Base-by-base conservation (phyloP, 139 green algal genomes). In the Gonium pectorale region DNA sequence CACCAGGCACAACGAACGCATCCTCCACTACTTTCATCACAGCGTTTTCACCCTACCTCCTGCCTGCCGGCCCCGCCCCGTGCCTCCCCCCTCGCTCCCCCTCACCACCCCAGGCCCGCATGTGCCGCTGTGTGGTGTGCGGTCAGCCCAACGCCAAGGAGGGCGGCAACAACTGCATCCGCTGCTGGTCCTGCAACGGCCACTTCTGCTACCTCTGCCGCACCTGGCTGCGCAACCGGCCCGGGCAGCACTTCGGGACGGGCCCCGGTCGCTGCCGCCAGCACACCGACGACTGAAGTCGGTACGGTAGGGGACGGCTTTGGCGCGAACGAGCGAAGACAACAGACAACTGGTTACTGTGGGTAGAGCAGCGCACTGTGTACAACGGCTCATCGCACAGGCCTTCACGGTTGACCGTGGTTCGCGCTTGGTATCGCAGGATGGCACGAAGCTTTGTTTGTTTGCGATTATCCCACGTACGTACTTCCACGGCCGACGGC, bases 161-260 rank as follows among this genome's bases (percentile, higher is more conserved):
- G 72, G 87, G 79, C 0, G 11, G 35, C 27, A 91, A 92, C 77
- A 93, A 92, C 87, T 67, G 84, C 73, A 72, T 92, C 49, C 82
- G 87, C 35, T 87, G 86, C 84, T 85, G 72, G 89, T 70, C 85
- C n/a, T 95, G 93, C 90, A 88, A 69, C 43, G 59, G 51, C n/a
- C 78, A 91, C 83, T 95, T 92, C 84, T 96, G 93, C 87, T 89
- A 89, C 88, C 52, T 73, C 2, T 96, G 93, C 90, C 87, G 89
- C 41, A 27, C 60, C 29, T 83, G 91, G 80, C 88, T 96, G 67
- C 82, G 83, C 3, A 80, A 70, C 29, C 71, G 43, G 24, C 87
- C 85, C 0, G 89, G 90, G 17, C 54, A 62, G 62, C 93, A 96
- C 81, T 96, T 93, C 83, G 59, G 75, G 29, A 35, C 75, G n/a